Percentiles rank a stretch among this genome's conserved stretches.
These are phyloP conservation scores for Exserohilum turcica DNA, from an alignment of 2,329 filamentous ascomycete genomes.

Conservation along the genomic window DNA sequence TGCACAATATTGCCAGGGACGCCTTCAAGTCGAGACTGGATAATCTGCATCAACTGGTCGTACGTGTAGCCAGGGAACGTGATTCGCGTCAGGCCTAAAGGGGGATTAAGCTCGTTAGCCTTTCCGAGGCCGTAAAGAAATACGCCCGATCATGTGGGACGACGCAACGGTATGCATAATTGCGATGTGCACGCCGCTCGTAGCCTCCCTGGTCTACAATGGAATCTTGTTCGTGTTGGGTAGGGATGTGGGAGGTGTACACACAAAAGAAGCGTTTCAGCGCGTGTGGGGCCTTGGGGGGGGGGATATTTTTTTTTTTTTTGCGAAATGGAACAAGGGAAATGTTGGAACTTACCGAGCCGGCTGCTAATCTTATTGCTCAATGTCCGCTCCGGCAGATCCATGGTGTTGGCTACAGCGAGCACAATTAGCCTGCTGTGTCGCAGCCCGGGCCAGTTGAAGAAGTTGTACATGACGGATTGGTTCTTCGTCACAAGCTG, in stretches of 20 bases:
- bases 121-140: conserved; percentile 29
- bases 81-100: conserved; percentile 78
- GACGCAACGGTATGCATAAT: conserved; percentile 25
- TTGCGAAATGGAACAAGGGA: conserved; percentile 17
- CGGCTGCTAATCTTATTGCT: conserved; percentile 98
- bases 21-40: conserved; percentile 87
- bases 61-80: conserved; percentile 98
- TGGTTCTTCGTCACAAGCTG: conserved; percentile 98
- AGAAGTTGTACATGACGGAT: conserved; percentile 99
- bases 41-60: conserved; percentile 95
- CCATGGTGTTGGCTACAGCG: conserved; percentile 98
- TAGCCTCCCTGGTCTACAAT: conserved; percentile 21
- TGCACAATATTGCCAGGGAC: conserved; percentile 90
- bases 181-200: conserved; percentile 19
- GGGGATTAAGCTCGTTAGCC: conserved; percentile 38
- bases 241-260: background rate
- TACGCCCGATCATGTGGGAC: conserved; percentile 19
- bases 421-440: conserved; percentile 94
- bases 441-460: conserved; percentile 94
- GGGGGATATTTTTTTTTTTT: no score
- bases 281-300: conserved; percentile 23
- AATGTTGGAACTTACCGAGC: conserved; percentile 44
- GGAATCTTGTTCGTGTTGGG: conserved; percentile 23
- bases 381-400: conserved; percentile 90
- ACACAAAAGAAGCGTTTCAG: conserved; percentile 5